phyloP scores from a whole-genome alignment of 2,329 filamentous ascomycete species.

The Talaromyces sp. region DNA sequence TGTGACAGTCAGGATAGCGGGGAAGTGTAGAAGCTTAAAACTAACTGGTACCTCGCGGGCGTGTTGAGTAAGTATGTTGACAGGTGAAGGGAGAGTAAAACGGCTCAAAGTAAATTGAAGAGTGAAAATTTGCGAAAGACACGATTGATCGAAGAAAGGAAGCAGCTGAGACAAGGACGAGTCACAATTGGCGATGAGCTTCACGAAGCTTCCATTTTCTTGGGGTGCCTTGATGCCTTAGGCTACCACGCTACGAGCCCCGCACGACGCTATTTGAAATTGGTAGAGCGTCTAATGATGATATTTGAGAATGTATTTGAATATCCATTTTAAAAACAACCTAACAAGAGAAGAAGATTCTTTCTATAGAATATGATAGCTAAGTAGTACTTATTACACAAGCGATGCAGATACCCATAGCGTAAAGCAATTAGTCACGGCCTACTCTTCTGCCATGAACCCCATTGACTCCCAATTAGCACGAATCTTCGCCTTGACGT shows the following conservation, averaged over 20 bases:
- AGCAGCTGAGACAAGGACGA: neutral
- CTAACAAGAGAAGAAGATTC: too few relatives aligned
- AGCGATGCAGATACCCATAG: neutral
- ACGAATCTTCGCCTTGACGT: neutral
- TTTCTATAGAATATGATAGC: too few relatives aligned
- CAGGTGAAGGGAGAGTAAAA: neutral
- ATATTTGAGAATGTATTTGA: neutral
- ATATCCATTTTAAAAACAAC: too few relatives aligned
- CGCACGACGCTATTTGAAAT: neutral
- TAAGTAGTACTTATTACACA: neutral
- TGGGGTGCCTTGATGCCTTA: slow-evolving; percentile 8
- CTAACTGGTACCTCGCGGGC: neutral
- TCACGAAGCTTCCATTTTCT: slow-evolving; percentile 19
- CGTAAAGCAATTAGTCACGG: neutral
- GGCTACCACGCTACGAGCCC: slow-evolving; percentile 3
- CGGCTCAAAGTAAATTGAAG: neutral
- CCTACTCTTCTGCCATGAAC: neutral
- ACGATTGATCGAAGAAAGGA: neutral
- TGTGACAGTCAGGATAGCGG: neutral
- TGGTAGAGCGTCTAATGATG: neutral
- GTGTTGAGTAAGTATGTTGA: too few relatives aligned
- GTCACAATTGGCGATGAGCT: slow-evolving; percentile 4
- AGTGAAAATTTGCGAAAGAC: neutral
- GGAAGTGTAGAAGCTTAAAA: neutral
- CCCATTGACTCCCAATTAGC: neutral